A percentile compares a stretch with the other conserved stretches of the same genome.
Conservation (phyloP, 2,329 filamentous ascomycete species). For the Ophiostoma triangulosporum region DNA sequence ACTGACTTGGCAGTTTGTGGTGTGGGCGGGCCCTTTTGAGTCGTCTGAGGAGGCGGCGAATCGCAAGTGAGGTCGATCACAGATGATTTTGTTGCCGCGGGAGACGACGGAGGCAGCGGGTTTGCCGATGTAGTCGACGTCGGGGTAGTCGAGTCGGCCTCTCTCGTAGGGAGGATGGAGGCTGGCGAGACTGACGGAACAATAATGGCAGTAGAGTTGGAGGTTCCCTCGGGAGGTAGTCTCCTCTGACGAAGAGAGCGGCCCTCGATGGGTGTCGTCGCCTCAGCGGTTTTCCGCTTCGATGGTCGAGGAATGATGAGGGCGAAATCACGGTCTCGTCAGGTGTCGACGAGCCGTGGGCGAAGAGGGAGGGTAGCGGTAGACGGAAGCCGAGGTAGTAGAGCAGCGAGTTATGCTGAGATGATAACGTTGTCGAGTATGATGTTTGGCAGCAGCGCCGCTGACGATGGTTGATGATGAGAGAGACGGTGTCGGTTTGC, state of each 20-base stretch:
- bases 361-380: neutral
- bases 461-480: too few species aligned
- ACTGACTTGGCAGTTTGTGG: conserved; percentile 32
- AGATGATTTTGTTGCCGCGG: neutral
- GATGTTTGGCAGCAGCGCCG: too few species aligned
- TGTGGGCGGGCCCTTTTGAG: conserved; percentile 10
- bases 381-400: neutral
- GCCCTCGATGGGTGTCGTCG: conserved; percentile 38
- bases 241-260: conserved; percentile 35
- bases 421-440: too few species aligned
- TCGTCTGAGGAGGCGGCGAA: neutral
- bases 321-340: conserved; percentile 13
- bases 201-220: neutral
- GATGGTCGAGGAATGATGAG: conserved; percentile 46
- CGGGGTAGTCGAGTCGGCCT: conserved; percentile 41
- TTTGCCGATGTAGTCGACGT: conserved; percentile 17
- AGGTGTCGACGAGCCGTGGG: conserved; percentile 13
- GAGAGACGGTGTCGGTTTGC: too few species aligned
- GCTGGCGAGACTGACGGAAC: neutral
- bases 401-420: neutral
- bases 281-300: conserved; percentile 54
- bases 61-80: neutral
- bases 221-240: conserved; percentile 35
- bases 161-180: conserved; percentile 22
- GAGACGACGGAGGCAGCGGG: neutral